Percentiles rank a stretch among this genome's conserved stretches.
These are phyloP conservation scores for Nannochloris sp. DNA, from an alignment of 139 green algal species.

Conservation along the genomic window DNA sequence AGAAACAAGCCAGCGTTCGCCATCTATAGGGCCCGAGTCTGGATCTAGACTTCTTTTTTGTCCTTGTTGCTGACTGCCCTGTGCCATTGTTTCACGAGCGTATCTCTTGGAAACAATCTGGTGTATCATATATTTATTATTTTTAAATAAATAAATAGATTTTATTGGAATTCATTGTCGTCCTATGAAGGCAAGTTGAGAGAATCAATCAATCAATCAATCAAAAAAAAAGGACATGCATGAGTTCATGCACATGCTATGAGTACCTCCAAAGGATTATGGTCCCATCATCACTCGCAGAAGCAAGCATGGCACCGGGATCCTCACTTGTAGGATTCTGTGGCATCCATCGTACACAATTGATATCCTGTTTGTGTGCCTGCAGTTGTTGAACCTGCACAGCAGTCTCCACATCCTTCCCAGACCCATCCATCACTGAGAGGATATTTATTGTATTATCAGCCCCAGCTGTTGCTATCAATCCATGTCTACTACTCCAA, in stretches of 20 bases:
- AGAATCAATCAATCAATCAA: neutral
- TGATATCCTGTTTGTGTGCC: constrained; percentile 65
- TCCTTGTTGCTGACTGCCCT: too few species aligned
- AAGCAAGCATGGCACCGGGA: constrained; percentile 33
- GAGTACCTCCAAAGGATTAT: constrained; percentile 54
- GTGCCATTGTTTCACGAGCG: too few species aligned
- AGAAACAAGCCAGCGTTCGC: too few species aligned
- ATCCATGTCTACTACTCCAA: constrained; percentile 40
- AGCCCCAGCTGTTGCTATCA: constrained; percentile 59
- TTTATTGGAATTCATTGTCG: neutral
- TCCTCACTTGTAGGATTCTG: too few species aligned
- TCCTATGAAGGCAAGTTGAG: neutral
- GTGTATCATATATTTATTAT: too few species aligned
- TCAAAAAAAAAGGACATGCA: too few species aligned
- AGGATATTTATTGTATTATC: constrained; percentile 67
- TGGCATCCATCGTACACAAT: constrained; percentile 76
- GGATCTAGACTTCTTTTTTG: too few species aligned
- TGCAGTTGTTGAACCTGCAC: constrained; percentile 16
- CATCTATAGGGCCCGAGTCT: too few species aligned
- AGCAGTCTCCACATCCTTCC: constrained; percentile 2
- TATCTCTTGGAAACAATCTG: too few species aligned
- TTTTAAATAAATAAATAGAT: too few species aligned
- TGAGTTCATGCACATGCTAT: neutral
- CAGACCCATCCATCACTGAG: constrained; percentile 2
- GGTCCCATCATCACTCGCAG: constrained; percentile 56